These are phyloP conservation scores for Lachancea quebecensis DNA, from an alignment of 805 yeast species.

Conservation along the genomic window DNA sequence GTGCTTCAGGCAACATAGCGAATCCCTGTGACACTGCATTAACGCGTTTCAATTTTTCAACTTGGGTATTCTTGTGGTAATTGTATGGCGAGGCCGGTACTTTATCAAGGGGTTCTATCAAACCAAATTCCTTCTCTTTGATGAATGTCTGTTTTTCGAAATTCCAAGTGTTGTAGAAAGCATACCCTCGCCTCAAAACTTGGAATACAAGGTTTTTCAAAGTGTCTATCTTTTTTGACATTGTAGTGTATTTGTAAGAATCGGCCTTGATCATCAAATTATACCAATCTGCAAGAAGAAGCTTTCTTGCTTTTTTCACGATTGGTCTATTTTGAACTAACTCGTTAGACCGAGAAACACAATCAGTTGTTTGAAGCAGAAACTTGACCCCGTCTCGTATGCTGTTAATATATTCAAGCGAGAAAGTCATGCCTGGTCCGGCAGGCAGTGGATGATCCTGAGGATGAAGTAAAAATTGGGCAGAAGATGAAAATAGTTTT, in stretches of 20 bases:
- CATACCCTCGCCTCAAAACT: conserved; percentile 56
- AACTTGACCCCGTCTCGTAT: conserved; percentile 68
- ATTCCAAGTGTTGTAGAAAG: conserved; percentile 68
- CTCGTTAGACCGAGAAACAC: conserved; percentile 67
- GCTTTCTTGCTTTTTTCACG: conserved; percentile 59
- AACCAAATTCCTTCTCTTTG: conserved; percentile 15
- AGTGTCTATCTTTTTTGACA: conserved; percentile 50
- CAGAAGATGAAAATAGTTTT: conserved; percentile 54
- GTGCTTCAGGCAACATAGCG: conserved; percentile 46
- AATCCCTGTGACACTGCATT: conserved; percentile 23
- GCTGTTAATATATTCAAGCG: conserved; percentile 50
- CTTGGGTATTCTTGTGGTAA: background rate
- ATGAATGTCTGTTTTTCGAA: conserved; percentile 47
- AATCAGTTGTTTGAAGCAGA: conserved; percentile 58
- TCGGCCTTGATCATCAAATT: conserved; percentile 69
- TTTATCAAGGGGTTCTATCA: background rate
- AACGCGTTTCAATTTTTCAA: background rate
- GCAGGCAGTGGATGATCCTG: conserved; percentile 39
- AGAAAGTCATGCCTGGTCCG: conserved; percentile 40
- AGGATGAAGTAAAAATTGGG: conserved; percentile 60
- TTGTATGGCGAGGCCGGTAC: background rate
- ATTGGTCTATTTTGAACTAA: conserved; percentile 57
- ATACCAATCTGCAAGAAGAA: conserved; percentile 74
- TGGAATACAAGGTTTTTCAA: conserved; percentile 59
- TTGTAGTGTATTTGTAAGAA: conserved; percentile 60